Base-by-base conservation (phyloP, 495 filamentous ascomycete genomes). In the Aspergillus indologenus region DNA sequence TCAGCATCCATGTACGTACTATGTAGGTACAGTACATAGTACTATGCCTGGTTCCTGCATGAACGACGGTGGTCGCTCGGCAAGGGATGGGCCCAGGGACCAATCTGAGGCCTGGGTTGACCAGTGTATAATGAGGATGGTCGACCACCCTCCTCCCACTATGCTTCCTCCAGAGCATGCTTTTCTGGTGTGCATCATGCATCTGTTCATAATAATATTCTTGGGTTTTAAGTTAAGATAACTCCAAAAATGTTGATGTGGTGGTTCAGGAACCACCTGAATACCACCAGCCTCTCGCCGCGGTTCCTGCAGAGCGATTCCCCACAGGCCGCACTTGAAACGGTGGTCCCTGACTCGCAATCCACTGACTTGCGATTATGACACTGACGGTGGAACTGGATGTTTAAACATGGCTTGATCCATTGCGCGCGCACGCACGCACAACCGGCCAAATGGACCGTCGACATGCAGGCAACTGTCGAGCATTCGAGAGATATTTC, bases 381-480 rank as follows among this genome's bases (percentile, higher is more conserved):
- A n/a, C 2, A 2, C 34, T 15, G 7, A 40, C 34, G 12, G 48
- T 24, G 14, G 48, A 9, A 18, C 48, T 51, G 22, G 22, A 18
- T n/a, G 19, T n/a, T 26, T 18, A 18, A 18, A 51, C 48, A 51
- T 24, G 22, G 18, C 17, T 50, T 22, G 23, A 50, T 26, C 1
- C 17, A 29, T 24, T 31, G 18, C 24, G 17, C 22, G 22, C 23
- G 6, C 47, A 24, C n/a, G n/a, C n/a, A n/a, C 48, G 48, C 22
- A 19, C 47, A 24, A 50, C 47, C 14, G 24, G 47, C 23, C 48
- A 29, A n/a, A 24, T 51, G 48, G 48, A 31, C 23, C 48, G 8
- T 24, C 11, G 48, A 51, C 48, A 51, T 51, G 48, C 48, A 23
- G 48, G 48, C n/a, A 51, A 15, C 31, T 51, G 48, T 29, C 31